Evolutionary conservation across 129 eudicot genomes (phyloP), one percentile per base, ranked within the genome.

Genomic region (Ambrosia trifida): DNA sequence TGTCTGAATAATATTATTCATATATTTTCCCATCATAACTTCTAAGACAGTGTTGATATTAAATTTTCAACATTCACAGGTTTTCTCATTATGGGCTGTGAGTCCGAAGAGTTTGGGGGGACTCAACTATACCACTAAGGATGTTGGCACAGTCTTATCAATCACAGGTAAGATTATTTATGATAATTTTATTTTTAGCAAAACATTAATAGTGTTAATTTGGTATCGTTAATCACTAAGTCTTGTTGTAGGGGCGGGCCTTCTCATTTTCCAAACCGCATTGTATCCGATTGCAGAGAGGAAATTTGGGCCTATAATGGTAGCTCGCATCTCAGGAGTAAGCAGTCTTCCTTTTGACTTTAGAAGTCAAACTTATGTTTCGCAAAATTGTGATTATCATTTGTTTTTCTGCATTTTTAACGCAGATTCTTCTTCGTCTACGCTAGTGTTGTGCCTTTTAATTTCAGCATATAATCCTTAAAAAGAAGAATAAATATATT

Each of bases 61-160:
- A 51, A 44, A 41, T 36, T 11, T 53, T 31, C 43, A 44, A 41
- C 20, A 47, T 62, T 66, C 30, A 3, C 75, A 94, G 99, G 88
- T 94, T 71, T 94, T 94, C 83, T 87, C 99, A 59, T 79, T 94
- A 33, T 94, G 99, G 99, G 96, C 99, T 7, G 99, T 75, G 69
- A 94, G 96, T 75, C 96, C 99, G 46, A 80, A 64, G 69, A 90
- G 72, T 30, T 68, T 85, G 54, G 96, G 99, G 38, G 99, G 99
- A 47, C 76, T 94, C 50, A 73, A 79, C 51, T 89, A 78, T 79
- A 52, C 97, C 58, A 87, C 97, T 28, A 82, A 79, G 28, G 79
- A 76, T 75, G 97, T 94, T 73, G 99, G 99, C 56, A 75, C 70
- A 62, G 77, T 90, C 77, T 87, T 94, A 67, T 73, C 94, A 24